These are phyloP conservation scores for Multifurca ochricompacta DNA, from an alignment of 768 basidiomycete species.

Conservation along the genomic window DNA sequence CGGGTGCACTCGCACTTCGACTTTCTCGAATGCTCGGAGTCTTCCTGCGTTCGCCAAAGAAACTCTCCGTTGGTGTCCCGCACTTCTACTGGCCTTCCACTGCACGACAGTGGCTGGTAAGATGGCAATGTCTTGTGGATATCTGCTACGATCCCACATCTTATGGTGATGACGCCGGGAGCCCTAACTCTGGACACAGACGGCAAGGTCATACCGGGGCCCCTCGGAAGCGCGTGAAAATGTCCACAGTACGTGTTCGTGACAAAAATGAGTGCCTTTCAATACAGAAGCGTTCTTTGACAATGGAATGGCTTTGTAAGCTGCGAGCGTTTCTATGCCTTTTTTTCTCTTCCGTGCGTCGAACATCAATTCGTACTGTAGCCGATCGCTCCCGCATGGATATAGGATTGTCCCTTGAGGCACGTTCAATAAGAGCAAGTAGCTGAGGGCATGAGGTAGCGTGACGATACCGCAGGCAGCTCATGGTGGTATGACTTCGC, in stretches of 20 bases:
- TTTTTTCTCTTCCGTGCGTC: neutral
- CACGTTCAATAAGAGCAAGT: neutral
- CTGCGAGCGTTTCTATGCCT: no score
- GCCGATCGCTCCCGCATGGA: neutral
- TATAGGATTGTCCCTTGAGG: slow-evolving; percentile 2
- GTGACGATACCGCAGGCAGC: neutral
- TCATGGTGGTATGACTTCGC: no score
- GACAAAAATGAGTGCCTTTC: neutral
- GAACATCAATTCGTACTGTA: neutral
- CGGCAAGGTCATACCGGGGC: neutral
- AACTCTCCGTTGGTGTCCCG: slow-evolving; percentile 2
- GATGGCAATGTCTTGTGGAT: slow-evolving; percentile 25
- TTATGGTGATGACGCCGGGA: slow-evolving; percentile 14
- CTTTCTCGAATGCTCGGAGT: neutral
- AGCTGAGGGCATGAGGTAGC: neutral
- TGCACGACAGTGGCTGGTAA: slow-evolving; percentile 22
- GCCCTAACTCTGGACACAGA: slow-evolving; percentile 18
- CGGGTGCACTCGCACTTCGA: neutral
- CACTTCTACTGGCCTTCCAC: neutral
- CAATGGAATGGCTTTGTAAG: slow-evolving; percentile 15
- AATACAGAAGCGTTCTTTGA: neutral
- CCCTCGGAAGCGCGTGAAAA: slow-evolving; percentile 7
- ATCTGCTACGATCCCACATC: slow-evolving; percentile 4
- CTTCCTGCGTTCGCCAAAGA: slow-evolving; percentile 6
- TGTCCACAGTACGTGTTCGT: slow-evolving; percentile 10